Conservation (phyloP, 1,284 basidiomycete species). For the Phellopilus nigrolimitatus region DNA sequence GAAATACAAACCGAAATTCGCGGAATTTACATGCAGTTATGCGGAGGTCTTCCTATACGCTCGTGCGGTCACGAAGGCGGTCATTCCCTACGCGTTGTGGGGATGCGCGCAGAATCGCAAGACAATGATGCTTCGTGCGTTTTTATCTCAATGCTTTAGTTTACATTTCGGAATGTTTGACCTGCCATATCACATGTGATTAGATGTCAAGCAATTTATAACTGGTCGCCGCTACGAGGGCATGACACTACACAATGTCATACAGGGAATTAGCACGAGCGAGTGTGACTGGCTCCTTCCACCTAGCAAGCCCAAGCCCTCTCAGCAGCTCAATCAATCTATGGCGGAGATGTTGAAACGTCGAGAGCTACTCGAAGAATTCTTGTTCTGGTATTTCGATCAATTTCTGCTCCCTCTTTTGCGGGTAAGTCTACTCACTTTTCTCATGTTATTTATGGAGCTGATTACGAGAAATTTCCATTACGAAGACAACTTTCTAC, state of each 20-base stretch:
- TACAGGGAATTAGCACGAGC: conserved; percentile 74
- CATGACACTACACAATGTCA: conserved; percentile 70
- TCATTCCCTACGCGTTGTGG: conserved; percentile 78
- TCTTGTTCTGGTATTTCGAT: conserved; percentile 92
- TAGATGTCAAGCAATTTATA: conserved; percentile 74
- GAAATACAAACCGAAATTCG: conserved; percentile 68
- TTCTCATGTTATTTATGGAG: neutral
- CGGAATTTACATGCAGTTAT: conserved; percentile 67
- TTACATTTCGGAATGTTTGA: neutral
- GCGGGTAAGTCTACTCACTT: conserved; percentile 59
- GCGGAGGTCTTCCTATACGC: conserved; percentile 70
- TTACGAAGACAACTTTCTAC: conserved; percentile 84
- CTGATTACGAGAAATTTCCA: conserved; percentile 6
- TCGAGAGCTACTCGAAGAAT: conserved; percentile 75
- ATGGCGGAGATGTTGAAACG: conserved; percentile 71
- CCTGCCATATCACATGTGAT: neutral
- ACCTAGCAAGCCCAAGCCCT: conserved; percentile 28
- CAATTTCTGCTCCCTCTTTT: conserved; percentile 79
- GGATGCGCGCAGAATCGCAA: conserved; percentile 72
- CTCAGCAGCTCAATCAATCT: conserved; percentile 44
- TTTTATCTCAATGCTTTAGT: neutral
- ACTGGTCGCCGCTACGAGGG: conserved; percentile 76
- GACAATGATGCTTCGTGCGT: conserved; percentile 57
- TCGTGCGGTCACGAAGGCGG: conserved; percentile 58
- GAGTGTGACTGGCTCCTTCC: conserved; percentile 82